Conservation (phyloP, 768 basidiomycete genomes). For the Psilocybe cyanescens region DNA sequence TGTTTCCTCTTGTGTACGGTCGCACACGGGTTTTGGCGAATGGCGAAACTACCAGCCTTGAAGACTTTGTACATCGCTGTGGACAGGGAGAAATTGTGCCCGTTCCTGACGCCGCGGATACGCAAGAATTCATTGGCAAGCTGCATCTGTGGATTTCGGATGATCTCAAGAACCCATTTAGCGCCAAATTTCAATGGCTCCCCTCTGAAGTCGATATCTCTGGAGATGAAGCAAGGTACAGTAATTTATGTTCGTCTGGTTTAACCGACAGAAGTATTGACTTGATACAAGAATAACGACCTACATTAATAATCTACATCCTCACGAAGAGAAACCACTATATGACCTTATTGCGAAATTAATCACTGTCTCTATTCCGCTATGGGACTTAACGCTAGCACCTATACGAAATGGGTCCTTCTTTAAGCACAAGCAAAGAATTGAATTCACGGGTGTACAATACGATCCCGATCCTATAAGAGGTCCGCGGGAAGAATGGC, state of each 20-base stretch:
- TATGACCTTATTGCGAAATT: slow-evolving; percentile 30
- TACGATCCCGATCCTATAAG: slow-evolving; percentile 23
- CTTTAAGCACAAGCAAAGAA: slow-evolving; percentile 10
- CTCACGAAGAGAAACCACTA: slow-evolving; percentile 25
- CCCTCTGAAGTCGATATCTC: slow-evolving; percentile 34
- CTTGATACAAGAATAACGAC: slow-evolving; percentile 30
- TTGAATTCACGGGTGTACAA: slow-evolving; percentile 14
- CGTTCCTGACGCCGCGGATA: slow-evolving; percentile 2
- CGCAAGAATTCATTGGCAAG: no score
- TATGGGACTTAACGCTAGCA: slow-evolving; percentile 32
- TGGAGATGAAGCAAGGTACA: slow-evolving; percentile 22
- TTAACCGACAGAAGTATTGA: not conserved
- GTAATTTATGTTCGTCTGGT: not conserved
- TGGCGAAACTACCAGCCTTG: slow-evolving; percentile 21
- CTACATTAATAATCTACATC: slow-evolving; percentile 50
- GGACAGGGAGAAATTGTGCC: slow-evolving; percentile 21
- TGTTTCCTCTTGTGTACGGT: slow-evolving; percentile 43
- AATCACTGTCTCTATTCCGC: slow-evolving; percentile 31
- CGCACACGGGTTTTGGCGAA: slow-evolving; percentile 26
- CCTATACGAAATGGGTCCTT: slow-evolving; percentile 9
- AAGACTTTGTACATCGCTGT: slow-evolving; percentile 26
- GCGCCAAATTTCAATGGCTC: slow-evolving; percentile 31
- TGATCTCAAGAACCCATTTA: slow-evolving; percentile 20
- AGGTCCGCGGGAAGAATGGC: slow-evolving; percentile 17
- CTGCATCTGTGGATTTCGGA: not conserved